phyloP scores from a whole-genome alignment of 2,329 filamentous ascomycete genomes.

The Sclerotinia borealis region DNA sequence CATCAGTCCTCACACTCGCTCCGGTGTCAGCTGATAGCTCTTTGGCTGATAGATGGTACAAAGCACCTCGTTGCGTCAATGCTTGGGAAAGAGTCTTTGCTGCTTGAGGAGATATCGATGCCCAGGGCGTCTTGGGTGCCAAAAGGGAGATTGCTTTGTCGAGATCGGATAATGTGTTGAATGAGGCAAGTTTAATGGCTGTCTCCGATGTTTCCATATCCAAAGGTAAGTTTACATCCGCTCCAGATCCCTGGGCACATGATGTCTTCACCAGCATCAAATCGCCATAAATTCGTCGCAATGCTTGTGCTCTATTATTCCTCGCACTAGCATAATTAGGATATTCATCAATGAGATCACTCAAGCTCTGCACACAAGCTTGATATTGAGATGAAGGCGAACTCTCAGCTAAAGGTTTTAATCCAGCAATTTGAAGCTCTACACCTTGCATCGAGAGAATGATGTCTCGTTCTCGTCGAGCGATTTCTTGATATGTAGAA shows the following conservation, averaged over 20 bases:
- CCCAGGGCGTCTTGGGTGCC: conserved; percentile 44
- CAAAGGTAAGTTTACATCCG: conserved; percentile 11
- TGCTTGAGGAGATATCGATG: conserved; percentile 55
- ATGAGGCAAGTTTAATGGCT: conserved; percentile 37
- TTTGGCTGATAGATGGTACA: conserved; percentile 55
- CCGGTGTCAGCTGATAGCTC: conserved; percentile 13
- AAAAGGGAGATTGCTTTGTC: conserved; percentile 53
- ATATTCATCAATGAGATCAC: conserved; percentile 48
- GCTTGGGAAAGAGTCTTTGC: conserved; percentile 62
- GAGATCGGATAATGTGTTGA: conserved; percentile 46
- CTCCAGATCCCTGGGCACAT: not conserved
- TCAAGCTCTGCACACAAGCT: conserved; percentile 44
- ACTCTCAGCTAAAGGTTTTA: conserved; percentile 29
- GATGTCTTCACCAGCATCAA: not conserved
- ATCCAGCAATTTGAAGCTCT: conserved; percentile 40
- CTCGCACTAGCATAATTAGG: conserved; percentile 66
- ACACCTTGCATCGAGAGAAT: conserved; percentile 48
- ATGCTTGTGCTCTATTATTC: conserved; percentile 68
- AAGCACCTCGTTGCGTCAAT: conserved; percentile 63
- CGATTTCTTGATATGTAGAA: conserved; percentile 45
- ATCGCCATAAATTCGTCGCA: conserved; percentile 57
- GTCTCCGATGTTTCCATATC: conserved; percentile 39
- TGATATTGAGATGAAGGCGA: conserved; percentile 41
- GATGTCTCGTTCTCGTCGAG: conserved; percentile 46
- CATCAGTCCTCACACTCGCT: conserved; percentile 19